phyloP scores from a whole-genome alignment of 2,329 filamentous ascomycete species.

The Bertia moriformis region DNA sequence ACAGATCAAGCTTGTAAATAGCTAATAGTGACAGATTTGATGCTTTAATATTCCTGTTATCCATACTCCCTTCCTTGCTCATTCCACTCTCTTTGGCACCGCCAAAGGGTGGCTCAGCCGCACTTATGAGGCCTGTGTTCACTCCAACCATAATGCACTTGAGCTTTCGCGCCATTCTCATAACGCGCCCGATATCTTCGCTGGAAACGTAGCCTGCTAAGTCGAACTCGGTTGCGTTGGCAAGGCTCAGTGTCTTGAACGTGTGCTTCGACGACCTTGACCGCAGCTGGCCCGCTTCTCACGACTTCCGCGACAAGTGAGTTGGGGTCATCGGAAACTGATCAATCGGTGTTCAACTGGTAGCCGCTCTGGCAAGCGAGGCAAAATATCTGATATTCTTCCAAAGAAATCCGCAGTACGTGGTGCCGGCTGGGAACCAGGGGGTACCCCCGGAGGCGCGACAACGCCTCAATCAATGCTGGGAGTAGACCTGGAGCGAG shows the following conservation, averaged over 20 bases:
- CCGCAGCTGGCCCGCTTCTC: neutral
- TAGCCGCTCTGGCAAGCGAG: slow-evolving; percentile 19
- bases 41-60: slow-evolving; percentile 13
- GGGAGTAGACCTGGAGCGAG: slow-evolving; percentile 14
- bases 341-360: slow-evolving; percentile 28
- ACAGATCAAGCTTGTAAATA: slow-evolving; percentile 14
- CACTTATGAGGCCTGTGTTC: slow-evolving; percentile 17
- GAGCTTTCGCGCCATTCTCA: neutral
- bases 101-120: slow-evolving; percentile 17
- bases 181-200: neutral
- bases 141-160: neutral
- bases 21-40: slow-evolving; percentile 16
- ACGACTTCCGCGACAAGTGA: slow-evolving; percentile 18
- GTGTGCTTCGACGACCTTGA: no score
- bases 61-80: slow-evolving; percentile 19
- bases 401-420: slow-evolving; percentile 20
- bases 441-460: slow-evolving; percentile 11
- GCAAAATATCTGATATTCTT: slow-evolving; percentile 22
- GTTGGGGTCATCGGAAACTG: slow-evolving; percentile 35
- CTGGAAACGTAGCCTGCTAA: neutral
- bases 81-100: slow-evolving; percentile 20
- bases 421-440: slow-evolving; percentile 14
- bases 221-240: neutral
- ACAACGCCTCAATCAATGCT: slow-evolving; percentile 14
- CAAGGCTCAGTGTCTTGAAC: no score